Evolutionary conservation across 2,329 filamentous ascomycete species (phyloP), one percentile per base, ranked within the genome.

Genomic region (Stagonosporopsis chrysanthemi): DNA sequence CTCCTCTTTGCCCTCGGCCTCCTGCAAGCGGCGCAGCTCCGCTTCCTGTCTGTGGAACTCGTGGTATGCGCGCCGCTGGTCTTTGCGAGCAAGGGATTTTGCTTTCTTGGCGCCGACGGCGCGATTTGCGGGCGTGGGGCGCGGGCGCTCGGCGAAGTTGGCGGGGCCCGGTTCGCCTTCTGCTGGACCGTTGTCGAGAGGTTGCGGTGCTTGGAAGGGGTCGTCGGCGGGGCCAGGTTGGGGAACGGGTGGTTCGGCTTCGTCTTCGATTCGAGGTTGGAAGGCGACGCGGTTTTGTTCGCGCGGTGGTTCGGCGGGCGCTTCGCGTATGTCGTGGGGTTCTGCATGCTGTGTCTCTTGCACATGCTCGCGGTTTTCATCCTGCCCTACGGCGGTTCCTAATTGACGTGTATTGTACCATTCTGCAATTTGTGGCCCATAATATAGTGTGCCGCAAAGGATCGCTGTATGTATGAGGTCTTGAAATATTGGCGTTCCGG

Each of bases 11-110:
- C 75, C 77, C 41, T 76, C 77, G 0, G 76, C 78, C 8, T 81
- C 80, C 11, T 68, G 68, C 1, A 77, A 70, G 0, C 80, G 73
- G 19, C 81, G 77, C 19, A 78, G 72, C 40, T 82, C 80, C 4
- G 79, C 80, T 69, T 82, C 79, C 14, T 78, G 75, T 2, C 80
- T 73, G 58, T 78, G 72, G 62, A 83, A 83, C 61, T 83, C 82
- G 64, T 83, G 76, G 65, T 83, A 83, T 15, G 75, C 75, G 15
- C 76, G 65, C 1, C 74, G 71, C 56, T 78, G 74, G 56, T 83
- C 79, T 52, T 74, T 74, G 17, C 79, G 75, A 0, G 79, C 79
- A 7, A 83, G 72, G 2, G 78, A 79, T 51, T 80, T 81, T 2
- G 80, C 80, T 63, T 83, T 82, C 61, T 83, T 83, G 11, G 80